These are phyloP conservation scores for Leishmania tropica DNA, from an alignment of 208 protist species.

Conservation along the genomic window DNA sequence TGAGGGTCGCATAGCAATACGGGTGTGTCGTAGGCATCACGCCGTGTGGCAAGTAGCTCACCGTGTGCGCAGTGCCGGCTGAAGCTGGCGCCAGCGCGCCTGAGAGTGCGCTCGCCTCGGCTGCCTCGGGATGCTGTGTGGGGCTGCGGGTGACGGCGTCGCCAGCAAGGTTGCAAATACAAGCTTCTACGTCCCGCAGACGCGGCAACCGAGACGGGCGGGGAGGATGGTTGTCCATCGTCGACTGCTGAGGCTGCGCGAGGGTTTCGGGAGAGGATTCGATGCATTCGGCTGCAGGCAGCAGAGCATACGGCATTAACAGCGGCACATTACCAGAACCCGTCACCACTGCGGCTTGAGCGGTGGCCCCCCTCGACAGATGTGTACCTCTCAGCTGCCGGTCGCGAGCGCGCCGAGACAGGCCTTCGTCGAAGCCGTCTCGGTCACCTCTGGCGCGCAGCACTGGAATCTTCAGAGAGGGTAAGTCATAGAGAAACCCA, in stretches of 20 bases:
- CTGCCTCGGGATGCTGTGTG: not conserved
- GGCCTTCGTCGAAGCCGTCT: not conserved
- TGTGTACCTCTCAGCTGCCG: not conserved
- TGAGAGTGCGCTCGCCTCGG: not conserved
- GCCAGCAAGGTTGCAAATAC: not conserved
- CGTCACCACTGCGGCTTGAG: not conserved
- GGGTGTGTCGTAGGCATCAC: slow-evolving; percentile 27
- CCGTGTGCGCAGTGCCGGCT: not conserved
- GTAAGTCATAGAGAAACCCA: not conserved
- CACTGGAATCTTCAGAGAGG: slow-evolving; percentile 4
- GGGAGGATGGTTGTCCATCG: too few species aligned
- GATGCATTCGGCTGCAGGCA: not conserved
- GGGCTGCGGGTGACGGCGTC: not conserved
- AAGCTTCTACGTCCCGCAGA: not conserved
- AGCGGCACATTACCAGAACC: not conserved
- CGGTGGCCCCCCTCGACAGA: too few species aligned
- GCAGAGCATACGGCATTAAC: not conserved
- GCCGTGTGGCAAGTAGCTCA: not conserved
- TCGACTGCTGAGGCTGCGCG: too few species aligned
- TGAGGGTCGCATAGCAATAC: slow-evolving; percentile 18
- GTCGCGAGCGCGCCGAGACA: not conserved
- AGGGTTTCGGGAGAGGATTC: not conserved
- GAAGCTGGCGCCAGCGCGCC: not conserved
- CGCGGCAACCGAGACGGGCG: not conserved
- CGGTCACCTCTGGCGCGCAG: slow-evolving; percentile 4